Conservation (phyloP, 306 rosid species). For the Amphicarpaea edgeworthii region DNA sequence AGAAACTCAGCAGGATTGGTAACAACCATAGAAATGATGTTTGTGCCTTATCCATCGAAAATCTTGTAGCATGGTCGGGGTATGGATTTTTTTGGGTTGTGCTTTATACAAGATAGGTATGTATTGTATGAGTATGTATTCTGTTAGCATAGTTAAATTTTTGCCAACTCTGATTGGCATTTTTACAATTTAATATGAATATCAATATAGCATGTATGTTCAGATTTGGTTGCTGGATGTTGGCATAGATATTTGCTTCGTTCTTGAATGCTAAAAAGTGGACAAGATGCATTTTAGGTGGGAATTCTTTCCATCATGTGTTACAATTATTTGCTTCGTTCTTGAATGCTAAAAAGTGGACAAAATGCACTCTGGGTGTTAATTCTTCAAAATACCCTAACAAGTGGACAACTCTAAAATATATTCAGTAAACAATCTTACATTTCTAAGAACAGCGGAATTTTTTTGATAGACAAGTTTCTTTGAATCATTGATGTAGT, state of each 20-base stretch:
- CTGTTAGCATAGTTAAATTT: constrained; percentile 26
- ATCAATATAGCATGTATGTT: constrained; percentile 2
- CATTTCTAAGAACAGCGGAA: constrained; percentile 12
- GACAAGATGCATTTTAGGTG: constrained; percentile 24
- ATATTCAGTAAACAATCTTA: constrained; percentile 22
- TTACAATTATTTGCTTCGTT: constrained; percentile 16
- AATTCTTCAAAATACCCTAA: constrained; percentile 4
- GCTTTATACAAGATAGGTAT: constrained; percentile 36
- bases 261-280: constrained; percentile 10
- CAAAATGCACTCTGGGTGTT: constrained; percentile 27
- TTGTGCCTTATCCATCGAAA: constrained; percentile 21
- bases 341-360: constrained; percentile 17
- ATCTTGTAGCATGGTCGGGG: constrained; percentile 39
- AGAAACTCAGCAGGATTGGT: constrained; percentile 5
- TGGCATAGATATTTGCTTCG: constrained; percentile 28
- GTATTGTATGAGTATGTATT: constrained; percentile 31
- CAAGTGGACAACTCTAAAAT: constrained; percentile 18
- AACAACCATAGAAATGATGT: constrained; percentile 38
- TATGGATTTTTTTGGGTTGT: constrained; percentile 27
- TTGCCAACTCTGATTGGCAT: constrained; percentile 36
- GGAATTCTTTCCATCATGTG: constrained; percentile 9
- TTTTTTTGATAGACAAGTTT: constrained; percentile 9
- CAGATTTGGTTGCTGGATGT: constrained; percentile 31
- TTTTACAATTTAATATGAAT: constrained; percentile 28
- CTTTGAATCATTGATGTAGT: background rate